Evolutionary conservation across 2,329 filamentous ascomycete genomes (phyloP), one percentile per base, ranked within the genome.

Genomic region (Fusarium paranaense): DNA sequence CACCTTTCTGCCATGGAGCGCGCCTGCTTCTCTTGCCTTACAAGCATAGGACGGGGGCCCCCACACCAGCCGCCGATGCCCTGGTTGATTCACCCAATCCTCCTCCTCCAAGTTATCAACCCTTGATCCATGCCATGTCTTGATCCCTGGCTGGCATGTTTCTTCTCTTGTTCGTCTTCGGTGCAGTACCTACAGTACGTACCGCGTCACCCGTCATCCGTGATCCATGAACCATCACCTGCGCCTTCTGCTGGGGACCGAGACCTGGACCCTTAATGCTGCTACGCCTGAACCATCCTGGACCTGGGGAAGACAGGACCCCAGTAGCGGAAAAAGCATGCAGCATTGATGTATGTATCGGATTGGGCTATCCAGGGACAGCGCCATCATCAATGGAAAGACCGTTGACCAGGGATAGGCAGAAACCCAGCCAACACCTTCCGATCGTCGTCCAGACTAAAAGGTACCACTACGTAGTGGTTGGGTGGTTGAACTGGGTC

Each of bases 181-280:
- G 25, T 32, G 47, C 47, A 52, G 47, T 32, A 52, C 27, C 16
- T 42, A 61, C 27, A 52, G 47, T 52, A 52, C 47, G 18, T 50
- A 63, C 59, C 37, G 27, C 33, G 16, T 57, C 45, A 64, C 14
- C 37, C 62, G 22, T 64, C 20, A 57, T 25, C 32, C n/a, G 59
- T 40, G 22, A 68, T 40, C 72, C 70, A 69, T 72, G 72, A 69
- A 64, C 66, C 66, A 67, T 76, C 63, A 64, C 68, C 62, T 62
- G 70, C 61, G 58, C 60, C 37, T 58, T 33, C 42, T 69, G 35
- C 38, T 58, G 65, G 40, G 62, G 42, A 76, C 64, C 27, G 50
- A 64, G 38, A 56, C 62, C 67, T 69, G 69, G 65, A 73, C 67
- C 75, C 73, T 76, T 67, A 58, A 72, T 62, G 66, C 67, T 62